Evolutionary conservation across 2,329 filamentous ascomycete genomes (phyloP).

Genomic region (Verticillium nonalfalfae): DNA sequence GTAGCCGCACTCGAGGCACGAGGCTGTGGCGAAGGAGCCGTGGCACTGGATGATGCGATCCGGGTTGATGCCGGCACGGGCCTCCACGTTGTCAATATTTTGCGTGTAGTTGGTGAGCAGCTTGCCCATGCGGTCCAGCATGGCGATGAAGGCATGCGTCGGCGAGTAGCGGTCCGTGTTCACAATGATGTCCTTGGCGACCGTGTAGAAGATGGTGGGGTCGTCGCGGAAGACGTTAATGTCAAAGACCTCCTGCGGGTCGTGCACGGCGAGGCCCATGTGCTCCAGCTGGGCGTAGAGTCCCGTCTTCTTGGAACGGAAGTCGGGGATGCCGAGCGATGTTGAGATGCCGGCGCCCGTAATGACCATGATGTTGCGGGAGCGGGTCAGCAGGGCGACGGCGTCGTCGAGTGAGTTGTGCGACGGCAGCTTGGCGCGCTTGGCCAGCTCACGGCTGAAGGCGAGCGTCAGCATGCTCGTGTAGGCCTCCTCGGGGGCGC

Average conservation of each 20-base stretch:
- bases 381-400: conserved; percentile 65
- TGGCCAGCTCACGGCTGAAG: conserved; percentile 73
- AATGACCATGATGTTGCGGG: conserved; percentile 83
- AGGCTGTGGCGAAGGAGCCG: conserved; percentile 89
- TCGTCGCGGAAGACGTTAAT: conserved; percentile 81
- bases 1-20: conserved; percentile 75
- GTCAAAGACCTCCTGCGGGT: conserved; percentile 95
- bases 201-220: conserved; percentile 82
- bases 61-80: conserved; percentile 71
- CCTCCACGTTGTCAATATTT: conserved; percentile 96
- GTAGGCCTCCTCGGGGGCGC: conserved; percentile 61
- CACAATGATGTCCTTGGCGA: conserved; percentile 87
- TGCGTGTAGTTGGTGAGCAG: conserved; percentile 96
- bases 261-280: conserved; percentile 67
- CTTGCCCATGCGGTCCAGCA: conserved; percentile 82
- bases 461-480: conserved; percentile 69
- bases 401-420: conserved; percentile 89
- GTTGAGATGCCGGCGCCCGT: conserved; percentile 97
- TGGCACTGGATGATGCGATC: conserved; percentile 93
- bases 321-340: conserved; percentile 93
- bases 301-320: conserved; percentile 86
- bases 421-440: conserved; percentile 69
- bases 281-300: conserved; percentile 81
- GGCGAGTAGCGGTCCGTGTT: conserved; percentile 75
- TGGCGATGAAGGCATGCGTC: conserved; percentile 87